A percentile compares a stretch with the other conserved stretches of the same genome.
Conservation (phyloP, 768 basidiomycete species). For the Rhizopogon salebrosus region DNA sequence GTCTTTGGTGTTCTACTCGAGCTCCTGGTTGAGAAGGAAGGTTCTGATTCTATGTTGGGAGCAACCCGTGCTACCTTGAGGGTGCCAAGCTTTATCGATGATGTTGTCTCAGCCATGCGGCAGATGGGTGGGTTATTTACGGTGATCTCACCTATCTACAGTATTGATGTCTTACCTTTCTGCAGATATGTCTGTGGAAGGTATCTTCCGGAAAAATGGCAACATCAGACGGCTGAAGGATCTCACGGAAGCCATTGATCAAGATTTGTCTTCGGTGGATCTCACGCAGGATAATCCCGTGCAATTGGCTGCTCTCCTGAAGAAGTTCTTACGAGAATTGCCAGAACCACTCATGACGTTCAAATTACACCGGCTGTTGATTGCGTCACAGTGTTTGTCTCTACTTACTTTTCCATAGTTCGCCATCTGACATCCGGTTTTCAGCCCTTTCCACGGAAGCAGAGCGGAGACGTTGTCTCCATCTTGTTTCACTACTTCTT, state of each 20-base stretch:
- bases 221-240: conserved; percentile 93
- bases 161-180: conserved; percentile 3
- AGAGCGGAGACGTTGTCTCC: conserved; percentile 79
- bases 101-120: conserved; percentile 96
- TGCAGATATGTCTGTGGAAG: conserved; percentile 97
- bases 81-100: conserved; percentile 97
- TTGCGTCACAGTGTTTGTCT: conserved; percentile 80
- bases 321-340: conserved; percentile 94
- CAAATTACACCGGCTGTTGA: conserved; percentile 84
- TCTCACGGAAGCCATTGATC: conserved; percentile 87
- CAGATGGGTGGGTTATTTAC: conserved; percentile 79
- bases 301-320: conserved; percentile 92
- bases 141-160: conserved; percentile 1
- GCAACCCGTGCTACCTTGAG: conserved; percentile 79
- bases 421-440: neutral
- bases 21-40: conserved; percentile 87
- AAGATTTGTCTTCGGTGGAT: conserved; percentile 90
- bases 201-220: conserved; percentile 97
- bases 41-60: conserved; percentile 91
- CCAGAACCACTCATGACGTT: conserved; percentile 96
- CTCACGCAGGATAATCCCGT: conserved; percentile 93
- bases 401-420: neutral
- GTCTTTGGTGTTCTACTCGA: conserved; percentile 94
- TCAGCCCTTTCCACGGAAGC: conserved; percentile 67
- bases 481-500: conserved; percentile 79